Evolutionary conservation across 2,329 filamentous ascomycete species (phyloP).

Genomic region (Exutisphaerella laricina): DNA sequence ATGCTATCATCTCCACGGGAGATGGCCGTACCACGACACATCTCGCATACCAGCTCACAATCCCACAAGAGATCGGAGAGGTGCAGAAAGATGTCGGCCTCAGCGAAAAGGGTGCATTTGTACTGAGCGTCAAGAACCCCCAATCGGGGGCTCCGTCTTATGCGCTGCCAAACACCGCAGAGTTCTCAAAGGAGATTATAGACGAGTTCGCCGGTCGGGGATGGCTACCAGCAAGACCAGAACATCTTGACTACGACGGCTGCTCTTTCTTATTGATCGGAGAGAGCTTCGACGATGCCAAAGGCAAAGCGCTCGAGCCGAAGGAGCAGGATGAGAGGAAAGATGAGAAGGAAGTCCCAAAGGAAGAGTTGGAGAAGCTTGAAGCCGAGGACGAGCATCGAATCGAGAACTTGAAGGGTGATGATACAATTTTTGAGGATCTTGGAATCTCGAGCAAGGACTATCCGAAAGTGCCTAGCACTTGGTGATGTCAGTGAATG

Average conservation of each 20-base stretch:
- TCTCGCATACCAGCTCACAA: conserved; percentile 71
- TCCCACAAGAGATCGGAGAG: conserved; percentile 63
- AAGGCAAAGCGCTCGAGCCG: conserved; percentile 54
- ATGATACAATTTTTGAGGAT: conserved; percentile 57
- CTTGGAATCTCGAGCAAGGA: conserved; percentile 56
- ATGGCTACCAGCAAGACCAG: conserved; percentile 56
- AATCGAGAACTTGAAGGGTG: conserved; percentile 54
- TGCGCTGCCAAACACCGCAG: conserved; percentile 59
- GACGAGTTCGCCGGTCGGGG: conserved; percentile 66
- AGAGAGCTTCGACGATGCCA: conserved; percentile 53
- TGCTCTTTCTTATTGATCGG: conserved; percentile 77
- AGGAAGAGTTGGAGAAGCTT: conserved; percentile 67
- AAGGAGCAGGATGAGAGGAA: conserved; percentile 53
- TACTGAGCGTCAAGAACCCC: conserved; percentile 76
- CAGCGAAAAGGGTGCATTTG: conserved; percentile 65
- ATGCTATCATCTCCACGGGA: conserved; percentile 68
- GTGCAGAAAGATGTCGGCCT: conserved; percentile 73
- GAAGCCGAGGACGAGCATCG: conserved; percentile 69
- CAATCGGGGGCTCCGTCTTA: conserved; percentile 60
- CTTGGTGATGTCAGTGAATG: too few species aligned
- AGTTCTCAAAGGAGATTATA: conserved; percentile 68
- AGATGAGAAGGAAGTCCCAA: conserved; percentile 54
- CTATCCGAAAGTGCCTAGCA: conserved; percentile 59
- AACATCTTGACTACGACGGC: conserved; percentile 65
- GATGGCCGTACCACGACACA: conserved; percentile 57